phyloP scores from a whole-genome alignment of 192 early-diverging fungal genomes.

The Podila minutissima region DNA sequence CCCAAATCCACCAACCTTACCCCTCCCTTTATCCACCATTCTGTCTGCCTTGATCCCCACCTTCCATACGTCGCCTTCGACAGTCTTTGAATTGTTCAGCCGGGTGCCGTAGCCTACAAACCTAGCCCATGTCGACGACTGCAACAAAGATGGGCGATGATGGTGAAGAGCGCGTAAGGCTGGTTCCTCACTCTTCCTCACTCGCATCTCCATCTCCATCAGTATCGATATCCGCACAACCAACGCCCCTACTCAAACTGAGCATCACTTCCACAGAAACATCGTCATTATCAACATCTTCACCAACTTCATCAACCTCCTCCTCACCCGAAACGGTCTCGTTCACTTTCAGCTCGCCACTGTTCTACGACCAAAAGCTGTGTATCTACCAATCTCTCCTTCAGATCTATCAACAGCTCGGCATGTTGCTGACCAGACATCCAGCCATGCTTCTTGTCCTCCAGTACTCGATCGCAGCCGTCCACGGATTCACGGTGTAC shows the following conservation, averaged over 20 bases:
- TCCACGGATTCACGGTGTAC: constrained; percentile 33
- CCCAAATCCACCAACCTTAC: not conserved
- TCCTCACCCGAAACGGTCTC: constrained; percentile 14
- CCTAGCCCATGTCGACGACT: not conserved
- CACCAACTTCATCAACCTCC: constrained; percentile 18
- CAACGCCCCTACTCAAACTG: too few relatives aligned
- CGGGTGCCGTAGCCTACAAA: constrained; percentile 4
- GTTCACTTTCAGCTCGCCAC: constrained; percentile 33
- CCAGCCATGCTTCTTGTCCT: constrained; percentile 27
- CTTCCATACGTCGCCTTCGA: not conserved
- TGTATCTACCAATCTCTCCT: constrained; percentile 31
- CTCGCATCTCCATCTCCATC: too few relatives aligned
- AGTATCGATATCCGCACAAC: too few relatives aligned
- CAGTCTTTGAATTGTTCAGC: not conserved
- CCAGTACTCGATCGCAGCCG: constrained; percentile 34
- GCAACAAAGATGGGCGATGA: not conserved
- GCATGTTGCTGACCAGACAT: constrained; percentile 6
- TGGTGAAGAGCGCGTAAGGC: too few relatives aligned
- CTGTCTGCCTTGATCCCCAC: not conserved
- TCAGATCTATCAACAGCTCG: constrained; percentile 18
- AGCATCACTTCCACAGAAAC: not conserved
- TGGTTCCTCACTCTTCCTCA: too few relatives aligned
- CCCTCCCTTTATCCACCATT: not conserved
- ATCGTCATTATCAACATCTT: constrained; percentile 7
- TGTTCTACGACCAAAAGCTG: constrained; percentile 47